Evolutionary conservation across 495 filamentous ascomycete species (phyloP).

Genomic region (Xylaria castorea): DNA sequence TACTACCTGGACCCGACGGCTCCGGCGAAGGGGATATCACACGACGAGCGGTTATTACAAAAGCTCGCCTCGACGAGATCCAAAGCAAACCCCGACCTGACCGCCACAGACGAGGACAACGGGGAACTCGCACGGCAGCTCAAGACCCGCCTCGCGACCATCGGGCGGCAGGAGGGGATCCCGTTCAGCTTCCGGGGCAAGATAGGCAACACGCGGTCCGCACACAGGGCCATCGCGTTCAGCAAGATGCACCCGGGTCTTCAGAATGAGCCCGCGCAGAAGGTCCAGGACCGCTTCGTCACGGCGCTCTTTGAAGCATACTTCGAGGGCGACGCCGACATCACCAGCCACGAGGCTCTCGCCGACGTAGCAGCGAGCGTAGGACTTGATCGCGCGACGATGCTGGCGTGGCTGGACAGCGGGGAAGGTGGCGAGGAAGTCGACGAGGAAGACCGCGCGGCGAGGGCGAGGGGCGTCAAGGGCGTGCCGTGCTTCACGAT

Average conservation of each 20-base stretch:
- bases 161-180: slow-evolving; percentile 72
- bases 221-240: slow-evolving; percentile 75
- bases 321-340: slow-evolving; percentile 80
- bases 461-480: slow-evolving; percentile 61
- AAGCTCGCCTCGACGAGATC: slow-evolving; percentile 4
- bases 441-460: slow-evolving; percentile 70
- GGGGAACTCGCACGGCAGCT: slow-evolving; percentile 65
- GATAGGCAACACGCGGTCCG: slow-evolving; percentile 79
- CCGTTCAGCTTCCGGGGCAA: slow-evolving; percentile 74
- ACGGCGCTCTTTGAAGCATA: slow-evolving; percentile 74
- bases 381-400: slow-evolving; percentile 65
- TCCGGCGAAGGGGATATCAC: not conserved
- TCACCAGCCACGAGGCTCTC: slow-evolving; percentile 69
- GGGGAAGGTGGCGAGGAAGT: slow-evolving; percentile 72
- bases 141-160: slow-evolving; percentile 58
- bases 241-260: slow-evolving; percentile 58
- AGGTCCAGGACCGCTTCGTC: slow-evolving; percentile 68
- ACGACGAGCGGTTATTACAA: not conserved
- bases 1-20: slow-evolving; percentile 69
- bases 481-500: slow-evolving; percentile 81
- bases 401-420: slow-evolving; percentile 65
- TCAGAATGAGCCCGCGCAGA: slow-evolving; percentile 17
- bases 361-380: slow-evolving; percentile 66
- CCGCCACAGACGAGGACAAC: slow-evolving; percentile 41
- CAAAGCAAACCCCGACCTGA: not conserved